Evolutionary conservation across 805 yeast genomes (phyloP).

Genomic region (Sugiyamaella chiloensis): DNA sequence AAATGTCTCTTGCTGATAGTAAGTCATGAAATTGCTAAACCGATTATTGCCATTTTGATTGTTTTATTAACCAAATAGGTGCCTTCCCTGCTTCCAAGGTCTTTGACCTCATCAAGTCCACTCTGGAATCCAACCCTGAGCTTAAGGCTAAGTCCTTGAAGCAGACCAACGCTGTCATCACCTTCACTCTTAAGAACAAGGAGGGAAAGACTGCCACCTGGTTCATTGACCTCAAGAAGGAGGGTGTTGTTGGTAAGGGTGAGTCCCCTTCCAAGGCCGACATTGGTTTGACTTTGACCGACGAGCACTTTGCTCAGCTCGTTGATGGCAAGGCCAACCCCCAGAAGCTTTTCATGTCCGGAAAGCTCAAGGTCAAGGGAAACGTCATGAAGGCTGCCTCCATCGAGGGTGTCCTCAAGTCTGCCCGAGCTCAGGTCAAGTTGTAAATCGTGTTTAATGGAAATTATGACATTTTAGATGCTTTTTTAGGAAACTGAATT

Average conservation of each 20-base stretch:
- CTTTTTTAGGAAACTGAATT: not conserved
- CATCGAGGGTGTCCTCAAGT: slow-evolving; percentile 65
- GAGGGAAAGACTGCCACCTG: slow-evolving; percentile 58
- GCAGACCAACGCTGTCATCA: slow-evolving; percentile 58
- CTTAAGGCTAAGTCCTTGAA: slow-evolving; percentile 35
- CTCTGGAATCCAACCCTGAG: slow-evolving; percentile 31
- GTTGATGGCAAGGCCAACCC: slow-evolving; percentile 79
- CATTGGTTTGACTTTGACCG: slow-evolving; percentile 61
- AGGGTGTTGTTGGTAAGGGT: slow-evolving; percentile 50
- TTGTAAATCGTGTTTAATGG: slow-evolving; percentile 34
- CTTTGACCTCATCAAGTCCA: slow-evolving; percentile 36
- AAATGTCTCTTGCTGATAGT: slow-evolving; percentile 18
- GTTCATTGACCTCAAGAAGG: slow-evolving; percentile 63
- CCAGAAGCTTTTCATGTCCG: slow-evolving; percentile 78
- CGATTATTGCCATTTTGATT: too few species aligned
- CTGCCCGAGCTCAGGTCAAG: slow-evolving; percentile 47
- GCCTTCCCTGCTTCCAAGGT: slow-evolving; percentile 39
- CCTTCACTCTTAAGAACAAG: slow-evolving; percentile 64
- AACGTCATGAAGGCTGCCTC: slow-evolving; percentile 87
- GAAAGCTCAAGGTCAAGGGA: slow-evolving; percentile 83
- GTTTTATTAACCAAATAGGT: too few species aligned
- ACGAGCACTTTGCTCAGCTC: slow-evolving; percentile 66
- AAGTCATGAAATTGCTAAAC: not conserved
- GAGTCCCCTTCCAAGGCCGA: slow-evolving; percentile 48
- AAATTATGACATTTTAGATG: too few species aligned